Evolutionary conservation across 2,329 filamentous ascomycete species (phyloP), one percentile per base, ranked within the genome.

Genomic region (Colletotrichum cordylinicola): DNA sequence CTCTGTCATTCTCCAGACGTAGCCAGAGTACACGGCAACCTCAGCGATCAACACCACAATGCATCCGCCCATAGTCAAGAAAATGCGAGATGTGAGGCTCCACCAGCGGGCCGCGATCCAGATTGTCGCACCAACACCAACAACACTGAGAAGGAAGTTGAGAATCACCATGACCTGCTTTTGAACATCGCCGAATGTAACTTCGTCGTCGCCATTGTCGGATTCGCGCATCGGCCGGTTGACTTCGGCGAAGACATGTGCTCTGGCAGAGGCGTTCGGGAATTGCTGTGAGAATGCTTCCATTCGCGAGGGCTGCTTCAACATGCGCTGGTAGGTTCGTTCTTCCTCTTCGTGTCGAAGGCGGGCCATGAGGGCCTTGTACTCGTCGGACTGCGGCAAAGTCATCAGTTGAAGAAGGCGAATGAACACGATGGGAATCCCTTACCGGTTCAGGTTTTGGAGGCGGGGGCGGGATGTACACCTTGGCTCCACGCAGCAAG

Each of bases 81-180:
- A 93, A 76, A 97, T 82, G 31, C 95, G 87, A 58, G 92, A 89
- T 0, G 94, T 92, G 2, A 93, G 90, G 77, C 90, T 93, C 94
- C 94, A 96, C 89, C 94, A 94, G 67, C 92, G 88, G 2, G 93
- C 93, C 18, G 90, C 90, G n/a, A 96, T 89, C 95, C 94, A 97
- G 39, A 97, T 90, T 9, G 94, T 94, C 4, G 90, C 92, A 4
- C 92, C 94, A 67, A 94, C 94, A 60, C 96, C 95, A 4, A 96
- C 87, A 69, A 98, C 94, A 67, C 95, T 98, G 69, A 98, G 89
- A 52, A 98, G 86, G 67, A 98, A 95, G 83, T 98, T 99, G 80
- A 98, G 89, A 67, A 98, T 95, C 9, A 98, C 88, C 56, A 94
- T 93, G 72, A 97, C 86, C 81, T 97, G 95, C n/a, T 94, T 90